Evolutionary conservation across 2,329 filamentous ascomycete genomes (phyloP).

Genomic region (Fulvia fulva): DNA sequence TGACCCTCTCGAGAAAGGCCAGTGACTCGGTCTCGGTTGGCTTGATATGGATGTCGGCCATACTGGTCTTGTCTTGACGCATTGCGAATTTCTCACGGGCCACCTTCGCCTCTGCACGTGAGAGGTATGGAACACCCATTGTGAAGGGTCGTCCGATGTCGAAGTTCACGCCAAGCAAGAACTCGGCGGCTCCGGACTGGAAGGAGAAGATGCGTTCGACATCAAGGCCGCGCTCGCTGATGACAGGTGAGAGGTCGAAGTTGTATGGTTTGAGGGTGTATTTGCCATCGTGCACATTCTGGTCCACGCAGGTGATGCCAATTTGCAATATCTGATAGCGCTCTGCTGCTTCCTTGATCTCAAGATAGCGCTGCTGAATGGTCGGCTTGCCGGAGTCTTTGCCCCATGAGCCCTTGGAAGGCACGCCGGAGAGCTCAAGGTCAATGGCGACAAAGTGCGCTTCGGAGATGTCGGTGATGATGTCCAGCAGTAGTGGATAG

Average conservation of each 20-base stretch:
- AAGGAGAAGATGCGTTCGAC: conserved; percentile 59
- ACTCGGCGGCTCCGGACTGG: conserved; percentile 58
- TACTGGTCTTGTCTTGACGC: conserved; percentile 39
- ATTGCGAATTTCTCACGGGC: conserved; percentile 45
- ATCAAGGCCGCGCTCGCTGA: conserved; percentile 48
- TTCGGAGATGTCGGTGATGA: conserved; percentile 56
- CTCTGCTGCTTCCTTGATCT: conserved; percentile 58
- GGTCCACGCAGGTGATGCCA: conserved; percentile 62
- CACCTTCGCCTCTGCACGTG: conserved; percentile 52
- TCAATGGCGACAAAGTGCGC: conserved; percentile 62
- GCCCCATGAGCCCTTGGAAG: conserved; percentile 36
- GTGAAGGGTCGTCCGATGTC: conserved; percentile 54
- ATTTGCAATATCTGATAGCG: conserved; percentile 63
- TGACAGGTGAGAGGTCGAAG: conserved; percentile 57
- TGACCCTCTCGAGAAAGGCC: conserved; percentile 47
- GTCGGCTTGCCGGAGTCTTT: conserved; percentile 43
- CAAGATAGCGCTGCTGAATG: conserved; percentile 58
- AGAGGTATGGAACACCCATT: conserved; percentile 59
- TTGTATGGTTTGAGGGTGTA: conserved; percentile 64
- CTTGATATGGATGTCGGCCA: conserved; percentile 48
- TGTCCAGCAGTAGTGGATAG: conserved; percentile 48
- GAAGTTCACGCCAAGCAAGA: conserved; percentile 57
- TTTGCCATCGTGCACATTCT: conserved; percentile 50
- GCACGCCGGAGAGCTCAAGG: conserved; percentile 64
- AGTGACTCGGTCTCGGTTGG: conserved; percentile 51